These are phyloP conservation scores for Polytrichum formosum DNA, from an alignment of 225 moss, liverwort and hornwort species.

Conservation along the genomic window DNA sequence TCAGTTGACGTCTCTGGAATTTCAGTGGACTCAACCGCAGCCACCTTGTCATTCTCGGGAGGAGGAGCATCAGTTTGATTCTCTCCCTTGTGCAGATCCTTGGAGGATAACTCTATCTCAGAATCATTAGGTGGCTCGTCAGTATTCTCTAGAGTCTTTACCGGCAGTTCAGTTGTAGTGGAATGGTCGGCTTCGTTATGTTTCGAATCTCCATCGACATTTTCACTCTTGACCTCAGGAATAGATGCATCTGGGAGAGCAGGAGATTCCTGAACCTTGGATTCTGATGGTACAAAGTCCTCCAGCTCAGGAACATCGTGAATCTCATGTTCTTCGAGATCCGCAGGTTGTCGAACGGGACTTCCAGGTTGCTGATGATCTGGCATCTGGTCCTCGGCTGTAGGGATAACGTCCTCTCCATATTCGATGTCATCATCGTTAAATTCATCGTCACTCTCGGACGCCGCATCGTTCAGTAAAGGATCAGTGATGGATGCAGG, in stretches of 20 bases:
- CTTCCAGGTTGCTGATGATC: constrained; percentile 13
- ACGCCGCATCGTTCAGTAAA: constrained; percentile 11
- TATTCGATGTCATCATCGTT: not conserved
- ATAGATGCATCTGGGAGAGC: constrained; percentile 14
- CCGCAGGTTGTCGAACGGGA: constrained; percentile 30
- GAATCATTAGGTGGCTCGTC: no score
- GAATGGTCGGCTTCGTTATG: no score
- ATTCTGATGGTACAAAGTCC: constrained; percentile 26
- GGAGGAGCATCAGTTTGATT: no score
- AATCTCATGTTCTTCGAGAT: constrained; percentile 30
- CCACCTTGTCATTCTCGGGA: no score
- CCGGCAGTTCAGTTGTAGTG: no score
- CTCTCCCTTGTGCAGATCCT: no score
- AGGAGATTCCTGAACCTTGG: constrained; percentile 13
- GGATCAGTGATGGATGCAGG: constrained; percentile 33
- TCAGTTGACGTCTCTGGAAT: no score
- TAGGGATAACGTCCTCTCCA: not conserved
- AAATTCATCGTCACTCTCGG: constrained; percentile 39
- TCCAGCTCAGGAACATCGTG: constrained; percentile 46
- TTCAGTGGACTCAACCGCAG: no score
- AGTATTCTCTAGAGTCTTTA: no score
- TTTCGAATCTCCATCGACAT: no score
- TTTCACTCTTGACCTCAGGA: not conserved
- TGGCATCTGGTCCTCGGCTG: constrained; percentile 33
- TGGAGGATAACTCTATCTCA: no score